A percentile compares a stretch with the other conserved stretches of the same genome.
phyloP scores from a whole-genome alignment of 768 basidiomycete species.

The Kwoniella sp. region DNA sequence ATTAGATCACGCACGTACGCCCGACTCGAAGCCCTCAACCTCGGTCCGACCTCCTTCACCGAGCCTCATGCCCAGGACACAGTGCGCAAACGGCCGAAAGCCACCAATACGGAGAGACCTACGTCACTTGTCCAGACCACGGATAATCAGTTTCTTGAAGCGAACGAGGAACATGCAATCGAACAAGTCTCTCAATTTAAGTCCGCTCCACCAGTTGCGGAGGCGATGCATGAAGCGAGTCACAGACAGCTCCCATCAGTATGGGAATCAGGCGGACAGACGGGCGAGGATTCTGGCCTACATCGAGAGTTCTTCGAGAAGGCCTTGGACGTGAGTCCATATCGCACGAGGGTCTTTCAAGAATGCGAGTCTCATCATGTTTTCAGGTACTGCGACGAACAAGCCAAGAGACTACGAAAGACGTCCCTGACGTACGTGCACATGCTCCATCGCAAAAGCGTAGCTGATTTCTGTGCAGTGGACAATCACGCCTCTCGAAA shows the following conservation, averaged over 20 bases:
- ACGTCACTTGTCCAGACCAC: not conserved
- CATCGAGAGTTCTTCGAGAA: conserved; percentile 31
- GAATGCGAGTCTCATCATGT: no score
- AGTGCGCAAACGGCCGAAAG: conserved; percentile 1
- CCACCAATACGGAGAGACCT: not conserved
- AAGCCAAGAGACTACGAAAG: conserved; percentile 17
- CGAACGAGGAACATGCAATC: no score
- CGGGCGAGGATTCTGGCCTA: conserved; percentile 1
- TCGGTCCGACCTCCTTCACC: not conserved
- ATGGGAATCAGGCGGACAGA: not conserved
- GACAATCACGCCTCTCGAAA: conserved; percentile 60
- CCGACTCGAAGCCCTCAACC: not conserved
- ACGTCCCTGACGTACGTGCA: conserved; percentile 34
- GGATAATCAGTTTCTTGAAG: not conserved
- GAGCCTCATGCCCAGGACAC: not conserved
- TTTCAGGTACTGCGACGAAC: conserved; percentile 27
- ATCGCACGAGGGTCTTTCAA: not conserved
- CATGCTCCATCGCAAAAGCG: conserved; percentile 64
- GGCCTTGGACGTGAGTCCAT: conserved; percentile 28
- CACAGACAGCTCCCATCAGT: not conserved
- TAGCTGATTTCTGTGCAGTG: conserved; percentile 61
- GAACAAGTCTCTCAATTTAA: no score
- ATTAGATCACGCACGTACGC: not conserved
- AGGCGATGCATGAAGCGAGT: not conserved
- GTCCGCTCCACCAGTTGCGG: no score